Conservation (phyloP, 805 yeast genomes). For the Nakazawaea pomicola region DNA sequence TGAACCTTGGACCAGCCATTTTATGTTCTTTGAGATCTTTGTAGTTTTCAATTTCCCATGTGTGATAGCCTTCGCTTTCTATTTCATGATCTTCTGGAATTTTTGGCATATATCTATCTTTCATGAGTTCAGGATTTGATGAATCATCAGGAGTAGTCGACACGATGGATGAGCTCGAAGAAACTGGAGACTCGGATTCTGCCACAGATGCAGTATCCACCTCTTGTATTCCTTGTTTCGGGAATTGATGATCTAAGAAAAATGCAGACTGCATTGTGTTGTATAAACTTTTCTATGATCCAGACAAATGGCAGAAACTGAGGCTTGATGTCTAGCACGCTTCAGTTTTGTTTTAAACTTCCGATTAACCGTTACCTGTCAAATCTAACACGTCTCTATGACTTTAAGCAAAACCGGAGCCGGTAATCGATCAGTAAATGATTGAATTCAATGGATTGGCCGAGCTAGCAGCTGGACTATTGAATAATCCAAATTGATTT, state of each 20-base stretch:
- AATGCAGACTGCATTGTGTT: constrained; percentile 8
- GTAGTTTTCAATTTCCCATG: constrained; percentile 35
- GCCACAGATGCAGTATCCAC: constrained; percentile 4
- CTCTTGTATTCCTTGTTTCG: background rate
- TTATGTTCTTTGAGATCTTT: constrained; percentile 28
- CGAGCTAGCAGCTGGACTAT: no score
- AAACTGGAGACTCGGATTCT: constrained; percentile 18
- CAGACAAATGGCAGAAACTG: no score
- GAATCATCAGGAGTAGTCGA: constrained; percentile 18
- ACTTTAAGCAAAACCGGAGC: no score
- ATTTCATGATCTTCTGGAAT: constrained; percentile 28
- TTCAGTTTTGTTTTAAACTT: no score
- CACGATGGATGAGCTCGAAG: constrained; percentile 20
- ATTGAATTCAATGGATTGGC: no score
- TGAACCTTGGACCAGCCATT: constrained; percentile 37
- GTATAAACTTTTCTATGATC: no score
- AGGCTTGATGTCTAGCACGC: no score
- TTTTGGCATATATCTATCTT: constrained; percentile 18
- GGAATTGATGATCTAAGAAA: constrained; percentile 3
- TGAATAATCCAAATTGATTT: no score
- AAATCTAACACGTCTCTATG: no score
- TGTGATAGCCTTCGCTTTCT: constrained; percentile 24
- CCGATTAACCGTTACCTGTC: no score
- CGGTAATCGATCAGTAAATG: no score
- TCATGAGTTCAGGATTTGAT: constrained; percentile 18